These are phyloP conservation scores for Monilinia fructicola DNA, from an alignment of 2,329 filamentous ascomycete species.

Conservation along the genomic window DNA sequence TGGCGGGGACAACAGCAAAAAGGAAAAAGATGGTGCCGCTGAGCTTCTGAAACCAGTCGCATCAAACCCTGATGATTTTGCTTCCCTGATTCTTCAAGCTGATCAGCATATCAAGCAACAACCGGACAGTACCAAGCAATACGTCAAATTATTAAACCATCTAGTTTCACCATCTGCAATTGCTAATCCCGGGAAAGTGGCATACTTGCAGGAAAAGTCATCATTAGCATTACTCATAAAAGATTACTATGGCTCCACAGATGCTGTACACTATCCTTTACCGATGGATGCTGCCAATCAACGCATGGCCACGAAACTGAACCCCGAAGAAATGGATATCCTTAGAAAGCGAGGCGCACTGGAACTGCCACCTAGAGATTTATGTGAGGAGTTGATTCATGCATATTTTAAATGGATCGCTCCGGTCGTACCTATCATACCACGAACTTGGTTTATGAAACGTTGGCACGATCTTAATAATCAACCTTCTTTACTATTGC, in stretches of 20 bases:
- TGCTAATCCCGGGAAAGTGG: constrained; percentile 90
- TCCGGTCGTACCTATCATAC: constrained; percentile 86
- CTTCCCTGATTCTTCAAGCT: constrained; percentile 72
- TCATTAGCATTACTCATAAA: constrained; percentile 94
- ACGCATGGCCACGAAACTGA: constrained; percentile 82
- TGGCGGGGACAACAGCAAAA: constrained; percentile 45
- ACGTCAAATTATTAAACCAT: constrained; percentile 91
- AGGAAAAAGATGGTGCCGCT: constrained; percentile 46
- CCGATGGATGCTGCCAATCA: constrained; percentile 87
- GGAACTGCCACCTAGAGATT: constrained; percentile 76
- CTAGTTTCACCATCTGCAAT: constrained; percentile 95
- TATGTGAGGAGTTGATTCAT: constrained; percentile 93
- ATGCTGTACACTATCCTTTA: constrained; percentile 97
- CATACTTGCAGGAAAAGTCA: constrained; percentile 92
- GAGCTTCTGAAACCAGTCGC: constrained; percentile 47
- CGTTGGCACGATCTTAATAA: constrained; percentile 90
- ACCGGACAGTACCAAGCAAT: constrained; percentile 71
- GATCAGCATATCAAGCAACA: constrained; percentile 71
- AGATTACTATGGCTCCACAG: constrained; percentile 82
- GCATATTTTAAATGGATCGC: constrained; percentile 96
- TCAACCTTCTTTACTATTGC: constrained; percentile 84
- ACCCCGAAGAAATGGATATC: constrained; percentile 94
- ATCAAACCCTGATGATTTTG: constrained; percentile 71
- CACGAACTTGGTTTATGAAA: constrained; percentile 92
- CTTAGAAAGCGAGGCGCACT: constrained; percentile 91